Evolutionary conservation across 2,329 filamentous ascomycete species (phyloP).

Genomic region (Dothidotthia symphoricarpi): DNA sequence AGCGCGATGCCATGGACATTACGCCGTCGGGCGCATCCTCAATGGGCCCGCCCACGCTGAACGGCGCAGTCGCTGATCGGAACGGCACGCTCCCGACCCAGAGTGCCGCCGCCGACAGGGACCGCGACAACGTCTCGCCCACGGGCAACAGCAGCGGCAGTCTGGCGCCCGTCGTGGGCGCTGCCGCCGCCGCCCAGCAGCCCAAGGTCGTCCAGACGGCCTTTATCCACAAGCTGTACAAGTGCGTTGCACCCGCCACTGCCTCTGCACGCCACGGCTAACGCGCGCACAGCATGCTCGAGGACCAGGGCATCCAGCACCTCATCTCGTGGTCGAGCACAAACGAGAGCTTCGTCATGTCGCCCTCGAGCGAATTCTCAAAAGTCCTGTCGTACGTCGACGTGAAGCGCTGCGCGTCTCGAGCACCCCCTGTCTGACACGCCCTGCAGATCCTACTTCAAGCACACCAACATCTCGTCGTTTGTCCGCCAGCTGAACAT

Average conservation of each 20-base stretch:
- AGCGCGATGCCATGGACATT: conserved; percentile 57
- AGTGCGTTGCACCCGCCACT: conserved; percentile 57
- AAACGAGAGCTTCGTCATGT: conserved; percentile 98
- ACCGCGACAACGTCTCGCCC: conserved; percentile 31
- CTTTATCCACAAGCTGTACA: conserved; percentile 98
- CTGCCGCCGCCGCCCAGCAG: conserved; percentile 77
- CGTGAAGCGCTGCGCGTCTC: conserved; percentile 26
- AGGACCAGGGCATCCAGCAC: conserved; percentile 89
- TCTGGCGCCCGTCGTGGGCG: conserved; percentile 50
- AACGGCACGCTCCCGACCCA: conserved; percentile 28
- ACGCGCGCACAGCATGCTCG: conserved; percentile 73
- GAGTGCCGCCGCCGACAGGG: conserved; percentile 21
- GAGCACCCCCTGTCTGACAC: conserved; percentile 24
- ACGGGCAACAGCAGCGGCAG: conserved; percentile 42
- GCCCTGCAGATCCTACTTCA: conserved; percentile 83
- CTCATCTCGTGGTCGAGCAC: conserved; percentile 93
- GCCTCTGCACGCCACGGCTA: conserved; percentile 23
- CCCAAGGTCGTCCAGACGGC: conserved; percentile 98
- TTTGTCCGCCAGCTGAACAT: conserved; percentile 98
- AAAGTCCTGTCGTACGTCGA: conserved; percentile 88
- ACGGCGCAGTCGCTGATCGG: conserved; percentile 51
- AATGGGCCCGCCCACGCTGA: conserved; percentile 51
- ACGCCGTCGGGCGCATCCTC: conserved; percentile 47
- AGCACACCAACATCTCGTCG: conserved; percentile 98
- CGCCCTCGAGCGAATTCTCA: conserved; percentile 92